Percentiles rank a stretch among this genome's conserved stretches.
These are phyloP conservation scores for Sclerotinia sclerotiorum DNA, from an alignment of 2,329 filamentous ascomycete genomes.

Conservation along the genomic window DNA sequence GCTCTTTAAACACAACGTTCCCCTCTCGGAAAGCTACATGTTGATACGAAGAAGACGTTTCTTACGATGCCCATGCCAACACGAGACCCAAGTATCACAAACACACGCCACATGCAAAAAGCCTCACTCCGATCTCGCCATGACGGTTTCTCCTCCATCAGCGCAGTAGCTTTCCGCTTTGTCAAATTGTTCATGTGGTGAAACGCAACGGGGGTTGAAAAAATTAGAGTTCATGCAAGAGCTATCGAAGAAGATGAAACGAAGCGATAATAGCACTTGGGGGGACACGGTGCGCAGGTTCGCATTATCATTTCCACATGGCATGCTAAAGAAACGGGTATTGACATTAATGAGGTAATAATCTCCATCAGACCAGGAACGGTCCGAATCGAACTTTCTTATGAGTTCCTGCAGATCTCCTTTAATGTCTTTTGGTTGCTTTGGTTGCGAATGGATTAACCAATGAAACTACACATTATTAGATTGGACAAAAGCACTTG, in stretches of 20 bases:
- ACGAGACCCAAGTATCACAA: constrained; percentile 12
- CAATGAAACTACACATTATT: background rate
- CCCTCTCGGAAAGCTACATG: constrained; percentile 2
- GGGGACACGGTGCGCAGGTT: background rate
- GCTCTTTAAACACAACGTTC: background rate
- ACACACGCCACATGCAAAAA: background rate
- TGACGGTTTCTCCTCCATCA: background rate
- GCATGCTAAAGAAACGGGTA: constrained; percentile 1
- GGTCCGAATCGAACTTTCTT: constrained; percentile 7
- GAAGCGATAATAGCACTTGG: background rate
- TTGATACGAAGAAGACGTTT: background rate
- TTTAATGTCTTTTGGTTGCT: background rate
- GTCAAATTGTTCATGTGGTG: background rate
- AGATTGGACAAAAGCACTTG: background rate
- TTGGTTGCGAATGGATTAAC: background rate
- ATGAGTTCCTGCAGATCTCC: constrained; percentile 11
- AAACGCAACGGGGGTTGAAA: background rate
- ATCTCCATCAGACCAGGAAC: constrained; percentile 3
- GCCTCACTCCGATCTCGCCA: constrained; percentile 15
- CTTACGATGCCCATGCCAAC: background rate
- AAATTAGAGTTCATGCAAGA: background rate
- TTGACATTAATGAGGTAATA: background rate
- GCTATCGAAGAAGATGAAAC: constrained; percentile 11
- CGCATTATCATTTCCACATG: constrained; percentile 4
- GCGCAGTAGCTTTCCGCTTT: constrained; percentile 9